Percentiles rank a stretch among this genome's conserved stretches.
These are phyloP conservation scores for Cladophialophora carrionii DNA, from an alignment of 2,329 filamentous ascomycete species.

Conservation along the genomic window DNA sequence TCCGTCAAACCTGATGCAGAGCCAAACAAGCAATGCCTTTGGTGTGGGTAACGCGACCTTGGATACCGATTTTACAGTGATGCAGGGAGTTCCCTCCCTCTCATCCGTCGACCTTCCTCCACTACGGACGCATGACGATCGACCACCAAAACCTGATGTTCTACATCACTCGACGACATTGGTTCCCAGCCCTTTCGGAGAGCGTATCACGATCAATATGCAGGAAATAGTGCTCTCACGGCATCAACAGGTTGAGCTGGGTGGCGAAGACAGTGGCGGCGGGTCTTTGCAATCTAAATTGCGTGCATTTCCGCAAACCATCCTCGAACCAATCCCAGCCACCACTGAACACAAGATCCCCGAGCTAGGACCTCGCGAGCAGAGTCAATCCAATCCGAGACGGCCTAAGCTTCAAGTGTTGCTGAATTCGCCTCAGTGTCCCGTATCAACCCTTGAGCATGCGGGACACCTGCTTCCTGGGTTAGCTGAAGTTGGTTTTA, in stretches of 20 bases:
- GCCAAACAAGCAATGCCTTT: background rate
- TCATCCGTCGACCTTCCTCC: background rate
- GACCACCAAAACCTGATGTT: background rate
- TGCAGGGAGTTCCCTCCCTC: background rate
- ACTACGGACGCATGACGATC: background rate
- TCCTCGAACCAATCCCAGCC: background rate
- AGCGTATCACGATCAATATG: background rate
- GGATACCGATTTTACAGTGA: background rate
- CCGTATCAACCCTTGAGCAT: background rate
- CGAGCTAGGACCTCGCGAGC: background rate
- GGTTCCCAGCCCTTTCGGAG: background rate
- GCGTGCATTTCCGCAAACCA: background rate
- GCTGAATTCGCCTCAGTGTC: background rate
- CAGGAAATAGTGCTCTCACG: background rate
- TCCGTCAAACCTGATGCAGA: background rate
- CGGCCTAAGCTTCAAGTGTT: background rate
- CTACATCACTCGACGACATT: background rate
- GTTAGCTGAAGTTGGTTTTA: background rate
- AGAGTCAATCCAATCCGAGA: background rate
- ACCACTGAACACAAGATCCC: background rate
- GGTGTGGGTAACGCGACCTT: background rate
- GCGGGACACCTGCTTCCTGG: background rate
- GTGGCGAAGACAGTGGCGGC: background rate
- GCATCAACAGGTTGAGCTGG: background rate
- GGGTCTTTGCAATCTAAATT: background rate